These are phyloP conservation scores for Prunus dulcis DNA, from an alignment of 306 rosid genomes.

Conservation along the genomic window DNA sequence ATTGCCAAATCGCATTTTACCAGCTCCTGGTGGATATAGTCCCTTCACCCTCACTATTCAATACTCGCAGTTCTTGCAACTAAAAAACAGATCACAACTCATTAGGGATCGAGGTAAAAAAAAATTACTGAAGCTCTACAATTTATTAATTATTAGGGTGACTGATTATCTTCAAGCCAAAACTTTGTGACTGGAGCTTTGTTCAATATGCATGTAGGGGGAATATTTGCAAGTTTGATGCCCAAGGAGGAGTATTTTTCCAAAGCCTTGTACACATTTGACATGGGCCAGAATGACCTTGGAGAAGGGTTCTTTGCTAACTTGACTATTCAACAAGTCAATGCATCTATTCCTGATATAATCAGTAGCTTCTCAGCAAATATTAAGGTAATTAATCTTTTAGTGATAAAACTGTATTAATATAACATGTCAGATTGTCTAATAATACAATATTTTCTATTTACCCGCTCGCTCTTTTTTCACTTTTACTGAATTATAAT, in stretches of 20 bases:
- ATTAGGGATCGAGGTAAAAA: too few species aligned
- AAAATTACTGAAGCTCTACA: too few species aligned
- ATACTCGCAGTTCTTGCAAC: too few species aligned
- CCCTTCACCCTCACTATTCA: too few species aligned
- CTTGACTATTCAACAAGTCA: conserved; percentile 26
- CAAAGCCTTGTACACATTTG: conserved; percentile 48
- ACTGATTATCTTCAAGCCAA: too few species aligned
- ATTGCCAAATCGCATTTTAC: too few species aligned
- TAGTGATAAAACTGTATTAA: too few species aligned
- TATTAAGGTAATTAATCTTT: conserved; percentile 29
- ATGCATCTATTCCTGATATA: conserved; percentile 35
- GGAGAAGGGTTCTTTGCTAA: conserved; percentile 6
- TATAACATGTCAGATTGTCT: too few species aligned
- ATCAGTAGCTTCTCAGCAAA: conserved; percentile 25
- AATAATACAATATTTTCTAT: neutral
- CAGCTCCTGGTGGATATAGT: too few species aligned
- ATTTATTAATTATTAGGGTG: too few species aligned
- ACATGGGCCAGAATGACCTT: conserved; percentile 51
- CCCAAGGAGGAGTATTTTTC: conserved; percentile 30
- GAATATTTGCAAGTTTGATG: conserved; percentile 9
- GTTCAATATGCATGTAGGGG: neutral
- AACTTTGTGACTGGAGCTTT: neutral
- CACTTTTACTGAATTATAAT: neutral
- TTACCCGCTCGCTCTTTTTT: neutral
- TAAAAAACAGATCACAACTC: too few species aligned